Evolutionary conservation across 1,284 basidiomycete genomes (phyloP), one percentile per base, ranked within the genome.

Genomic region (Cutaneotrichosporon dermatis): DNA sequence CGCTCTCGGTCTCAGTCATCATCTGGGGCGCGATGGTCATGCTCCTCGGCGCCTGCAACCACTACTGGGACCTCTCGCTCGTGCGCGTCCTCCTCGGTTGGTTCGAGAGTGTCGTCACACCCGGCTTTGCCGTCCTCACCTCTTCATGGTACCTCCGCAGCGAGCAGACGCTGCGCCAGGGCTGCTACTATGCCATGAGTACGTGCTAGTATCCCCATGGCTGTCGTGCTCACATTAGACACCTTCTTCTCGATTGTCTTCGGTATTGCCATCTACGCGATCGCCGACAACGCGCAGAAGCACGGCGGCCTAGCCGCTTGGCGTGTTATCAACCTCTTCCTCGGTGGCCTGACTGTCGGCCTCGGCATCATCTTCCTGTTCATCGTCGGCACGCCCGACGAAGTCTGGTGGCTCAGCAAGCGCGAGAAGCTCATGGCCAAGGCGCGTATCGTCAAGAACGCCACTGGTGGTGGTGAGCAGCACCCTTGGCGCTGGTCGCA

Each of bases 261-360:
- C 35, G 51, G 54, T 13, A 54, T 61, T 4, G 54, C 51, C 41
- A 68, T 64, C 66, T 71, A 71, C 60, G 64, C 37, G 43, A 62
- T 71, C 45, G 70, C 66, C 15, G 51, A 58, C 34, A 57, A 62
- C 12, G 57, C 69, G 2, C 56, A 69, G 46, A 45, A 58, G 48
- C 11, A 52, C 5, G 69, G 69, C 39, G 57, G 54, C 2, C 50
- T 66, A 3, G 61, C 64, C n/a, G 69, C 60, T 0, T 70, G 70
- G 70, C 57, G 69, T 13, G 66, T 65, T 7, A 72, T 72, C 65
- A 69, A 69, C 60, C 66, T 66, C 42, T 72, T 72, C 64, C 66
- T 72, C 25, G 70, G 70, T 34, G 67, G 57, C 6, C 16, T 62
- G 8, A 72, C 70, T 33, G 59, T 63, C 58, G 58, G 58, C 12